phyloP scores from a whole-genome alignment of 2,329 filamentous ascomycete genomes.

The Trichophyton schoenleinii region DNA sequence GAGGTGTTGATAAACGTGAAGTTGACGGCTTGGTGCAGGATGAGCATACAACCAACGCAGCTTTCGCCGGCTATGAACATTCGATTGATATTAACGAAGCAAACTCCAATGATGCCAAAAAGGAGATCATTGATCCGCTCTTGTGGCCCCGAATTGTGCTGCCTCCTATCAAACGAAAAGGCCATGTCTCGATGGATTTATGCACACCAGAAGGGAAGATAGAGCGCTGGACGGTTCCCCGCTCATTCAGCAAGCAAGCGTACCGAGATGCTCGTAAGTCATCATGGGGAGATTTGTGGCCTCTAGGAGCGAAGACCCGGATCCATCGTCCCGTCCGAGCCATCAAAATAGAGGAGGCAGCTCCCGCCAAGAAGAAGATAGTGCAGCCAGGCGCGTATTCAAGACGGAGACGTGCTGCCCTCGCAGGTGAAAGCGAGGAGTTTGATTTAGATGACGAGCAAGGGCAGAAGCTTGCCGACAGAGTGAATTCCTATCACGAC shows the following conservation, averaged over 20 bases:
- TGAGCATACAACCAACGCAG: slow-evolving; percentile 46
- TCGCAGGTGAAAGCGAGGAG: neutral
- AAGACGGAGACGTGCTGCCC: neutral
- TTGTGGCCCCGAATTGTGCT: slow-evolving; percentile 67
- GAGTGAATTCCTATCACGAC: neutral
- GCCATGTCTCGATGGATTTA: slow-evolving; percentile 79
- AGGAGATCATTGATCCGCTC: slow-evolving; percentile 40
- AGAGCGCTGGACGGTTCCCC: slow-evolving; percentile 87
- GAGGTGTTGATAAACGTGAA: slow-evolving; percentile 52
- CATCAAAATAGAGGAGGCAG: neutral
- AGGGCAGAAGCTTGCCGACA: neutral
- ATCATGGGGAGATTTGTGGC: slow-evolving; percentile 89
- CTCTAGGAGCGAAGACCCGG: slow-evolving; percentile 80
- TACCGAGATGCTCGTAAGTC: slow-evolving; percentile 89
- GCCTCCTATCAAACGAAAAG: slow-evolving; percentile 71
- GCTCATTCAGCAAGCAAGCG: slow-evolving; percentile 64
- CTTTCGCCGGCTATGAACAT: slow-evolving; percentile 61
- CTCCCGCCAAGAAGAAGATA: neutral
- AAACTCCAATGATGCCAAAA: slow-evolving; percentile 11
- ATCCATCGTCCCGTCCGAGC: slow-evolving; percentile 38
- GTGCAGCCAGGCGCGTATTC: neutral
- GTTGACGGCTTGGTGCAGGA: slow-evolving; percentile 37
- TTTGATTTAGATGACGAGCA: neutral
- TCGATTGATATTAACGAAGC: slow-evolving; percentile 12
- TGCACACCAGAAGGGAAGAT: slow-evolving; percentile 77